Base-by-base conservation (phyloP, 176 grass and related monocot genomes). In the Aegilops speltoides region DNA sequence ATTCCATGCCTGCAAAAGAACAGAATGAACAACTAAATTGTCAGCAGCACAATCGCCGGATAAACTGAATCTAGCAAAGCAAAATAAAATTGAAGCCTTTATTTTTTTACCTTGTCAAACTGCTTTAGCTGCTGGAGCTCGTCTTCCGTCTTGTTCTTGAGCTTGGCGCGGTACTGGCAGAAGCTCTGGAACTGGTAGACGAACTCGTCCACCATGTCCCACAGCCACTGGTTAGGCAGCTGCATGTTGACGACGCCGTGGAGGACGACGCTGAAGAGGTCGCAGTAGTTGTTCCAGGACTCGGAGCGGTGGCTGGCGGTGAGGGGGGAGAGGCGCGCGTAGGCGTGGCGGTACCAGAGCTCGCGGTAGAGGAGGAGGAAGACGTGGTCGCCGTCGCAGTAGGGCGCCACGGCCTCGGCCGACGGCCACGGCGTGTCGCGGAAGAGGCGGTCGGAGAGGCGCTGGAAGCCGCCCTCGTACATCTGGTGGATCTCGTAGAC, bases 401-500 rank as follows among this genome's bases (percentile, higher is more conserved):
- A 99, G 26, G 94, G 92, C 0, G 94, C 76, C 10, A 98, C 85
- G 57, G 97, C 94, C 79, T 98, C 97, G 0, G 90, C 92, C 2
- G 94, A 88, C 0, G 97, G 97, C 97, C 94, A 99, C 1, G 94
- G 94, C 33, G 78, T 80, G 60, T 98, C 97, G 68, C 94, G 97
- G 83, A 98, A 98, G 90, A 94, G 95, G 29, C 97, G 94, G 33
- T 98, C 97, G 76, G 90, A 94, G 64, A 98, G 93, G 56, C 94
- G 97, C 86, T 94, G 85, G 90, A 99, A 99, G 24, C 97, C 95
- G 25, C 90, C 94, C 82, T 99, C 94, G 90, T 96, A 98, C 97
- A 98, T 98, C 93, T 98, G 93, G 83, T 98, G 88, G 86, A 98
- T 98, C 93, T 98, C 97, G 92, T 89, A 99, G 26, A 99, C 94